Conservation (phyloP, 1,284 basidiomycete genomes). For the Cronartium quercuum region DNA sequence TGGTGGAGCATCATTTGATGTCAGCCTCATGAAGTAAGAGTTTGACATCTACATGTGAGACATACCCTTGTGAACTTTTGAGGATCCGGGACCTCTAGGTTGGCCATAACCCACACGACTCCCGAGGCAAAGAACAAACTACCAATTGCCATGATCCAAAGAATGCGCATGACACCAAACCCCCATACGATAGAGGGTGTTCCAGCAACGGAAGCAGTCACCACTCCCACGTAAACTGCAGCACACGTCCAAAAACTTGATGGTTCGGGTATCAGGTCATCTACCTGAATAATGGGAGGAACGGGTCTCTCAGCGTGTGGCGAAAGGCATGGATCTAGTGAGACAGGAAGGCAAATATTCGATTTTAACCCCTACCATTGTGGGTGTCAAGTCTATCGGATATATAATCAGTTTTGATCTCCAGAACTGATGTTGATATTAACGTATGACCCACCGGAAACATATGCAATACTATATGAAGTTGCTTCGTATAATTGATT, state of each 20-base stretch:
- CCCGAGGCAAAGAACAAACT: neutral
- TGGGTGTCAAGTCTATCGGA: constrained; percentile 20
- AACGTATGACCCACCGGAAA: neutral
- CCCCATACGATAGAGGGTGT: neutral
- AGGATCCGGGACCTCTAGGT: neutral
- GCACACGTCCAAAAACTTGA: neutral
- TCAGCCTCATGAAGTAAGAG: neutral
- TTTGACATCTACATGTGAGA: neutral
- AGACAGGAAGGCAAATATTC: too few relatives aligned
- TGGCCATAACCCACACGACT: neutral
- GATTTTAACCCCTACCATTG: constrained; percentile 29
- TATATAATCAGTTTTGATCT: too few relatives aligned
- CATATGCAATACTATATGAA: neutral
- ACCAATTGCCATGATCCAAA: neutral
- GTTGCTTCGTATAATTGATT: constrained; percentile 2
- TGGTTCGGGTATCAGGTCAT: neutral
- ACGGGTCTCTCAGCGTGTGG: neutral
- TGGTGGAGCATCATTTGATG: neutral
- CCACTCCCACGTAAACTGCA: neutral
- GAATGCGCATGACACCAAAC: neutral
- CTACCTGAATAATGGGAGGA: neutral
- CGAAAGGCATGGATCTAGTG: neutral
- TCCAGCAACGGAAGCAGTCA: neutral
- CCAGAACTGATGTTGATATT: too few relatives aligned
- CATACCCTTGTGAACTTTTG: neutral